Evolutionary conservation across 2,329 filamentous ascomycete genomes (phyloP).

Genomic region (Ophiostoma sp.): DNA sequence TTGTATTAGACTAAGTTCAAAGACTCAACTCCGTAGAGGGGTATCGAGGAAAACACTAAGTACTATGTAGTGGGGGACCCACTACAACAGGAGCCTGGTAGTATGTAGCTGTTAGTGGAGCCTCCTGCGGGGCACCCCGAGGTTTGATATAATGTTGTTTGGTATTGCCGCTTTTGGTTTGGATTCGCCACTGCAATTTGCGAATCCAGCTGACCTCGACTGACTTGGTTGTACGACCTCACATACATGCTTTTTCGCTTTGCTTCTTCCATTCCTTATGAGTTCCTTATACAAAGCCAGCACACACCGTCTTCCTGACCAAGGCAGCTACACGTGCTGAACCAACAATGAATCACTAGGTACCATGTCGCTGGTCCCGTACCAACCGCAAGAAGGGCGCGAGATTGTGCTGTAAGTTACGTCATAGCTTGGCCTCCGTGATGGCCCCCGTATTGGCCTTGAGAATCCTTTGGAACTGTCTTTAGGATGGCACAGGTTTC

Average conservation of each 20-base stretch:
- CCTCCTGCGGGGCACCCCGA: no score
- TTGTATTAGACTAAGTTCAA: no score
- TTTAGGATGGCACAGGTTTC: neutral
- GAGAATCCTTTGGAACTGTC: neutral
- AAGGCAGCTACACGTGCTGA: neutral
- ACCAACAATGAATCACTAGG: neutral
- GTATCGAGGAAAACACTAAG: no score
- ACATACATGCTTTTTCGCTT: neutral
- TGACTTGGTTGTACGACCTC: neutral
- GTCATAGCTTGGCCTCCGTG: slow-evolving; percentile 23
- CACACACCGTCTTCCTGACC: neutral
- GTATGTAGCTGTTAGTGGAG: no score
- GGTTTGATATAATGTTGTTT: no score
- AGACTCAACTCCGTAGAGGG: no score
- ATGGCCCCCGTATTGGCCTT: neutral
- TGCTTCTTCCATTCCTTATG: neutral
- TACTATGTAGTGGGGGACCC: no score
- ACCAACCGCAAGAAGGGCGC: slow-evolving; percentile 64
- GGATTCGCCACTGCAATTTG: slow-evolving; percentile 5
- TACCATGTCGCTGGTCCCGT: slow-evolving; percentile 66
- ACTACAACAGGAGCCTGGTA: neutral
- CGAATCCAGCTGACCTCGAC: neutral
- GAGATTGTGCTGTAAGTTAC: slow-evolving; percentile 70
- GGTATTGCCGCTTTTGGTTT: neutral
- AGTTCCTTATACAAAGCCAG: neutral